phyloP scores from a whole-genome alignment of 371 early-diverging fungal species.

The Mortierella sp. region DNA sequence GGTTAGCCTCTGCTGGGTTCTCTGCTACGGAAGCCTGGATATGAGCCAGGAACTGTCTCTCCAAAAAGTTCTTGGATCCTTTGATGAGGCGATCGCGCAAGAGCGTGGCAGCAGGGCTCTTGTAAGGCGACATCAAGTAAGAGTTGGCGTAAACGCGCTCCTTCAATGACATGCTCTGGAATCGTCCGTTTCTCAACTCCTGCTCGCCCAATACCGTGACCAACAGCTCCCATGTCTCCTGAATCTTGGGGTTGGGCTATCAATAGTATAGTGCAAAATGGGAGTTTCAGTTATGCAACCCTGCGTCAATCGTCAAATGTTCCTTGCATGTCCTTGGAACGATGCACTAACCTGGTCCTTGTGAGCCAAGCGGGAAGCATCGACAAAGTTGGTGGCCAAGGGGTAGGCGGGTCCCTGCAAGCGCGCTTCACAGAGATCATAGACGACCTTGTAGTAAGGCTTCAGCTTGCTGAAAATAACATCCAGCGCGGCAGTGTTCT shows the following conservation, averaged over 20 bases:
- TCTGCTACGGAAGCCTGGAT: slow-evolving; percentile 70
- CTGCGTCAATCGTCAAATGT: not conserved
- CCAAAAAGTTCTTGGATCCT: slow-evolving; percentile 53
- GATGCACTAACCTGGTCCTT: slow-evolving; percentile 50
- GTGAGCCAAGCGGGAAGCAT: slow-evolving; percentile 55
- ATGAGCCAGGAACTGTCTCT: slow-evolving; percentile 64
- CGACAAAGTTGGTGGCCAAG: slow-evolving; percentile 53
- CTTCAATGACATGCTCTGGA: slow-evolving; percentile 56
- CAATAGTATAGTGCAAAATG: not conserved
- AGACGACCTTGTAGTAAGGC: slow-evolving; percentile 51
- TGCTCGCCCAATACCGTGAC: slow-evolving; percentile 62
- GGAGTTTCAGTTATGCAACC: not conserved
- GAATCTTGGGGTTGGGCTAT: slow-evolving; percentile 57
- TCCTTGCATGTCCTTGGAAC: not conserved
- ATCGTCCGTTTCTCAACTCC: slow-evolving; percentile 55
- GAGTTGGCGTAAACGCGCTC: slow-evolving; percentile 61
- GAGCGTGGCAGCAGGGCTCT: slow-evolving; percentile 30
- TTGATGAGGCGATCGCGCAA: slow-evolving; percentile 50
- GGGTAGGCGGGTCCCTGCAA: slow-evolving; percentile 41
- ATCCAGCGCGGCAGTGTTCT: slow-evolving; percentile 39
- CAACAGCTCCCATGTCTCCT: slow-evolving; percentile 68
- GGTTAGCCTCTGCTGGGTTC: slow-evolving; percentile 72
- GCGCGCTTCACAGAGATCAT: slow-evolving; percentile 51
- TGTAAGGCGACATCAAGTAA: slow-evolving; percentile 52
- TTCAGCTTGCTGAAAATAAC: slow-evolving; percentile 38